These are phyloP conservation scores for Umbelopsis vinacea DNA, from an alignment of 192 early-diverging fungal species.

Conservation along the genomic window DNA sequence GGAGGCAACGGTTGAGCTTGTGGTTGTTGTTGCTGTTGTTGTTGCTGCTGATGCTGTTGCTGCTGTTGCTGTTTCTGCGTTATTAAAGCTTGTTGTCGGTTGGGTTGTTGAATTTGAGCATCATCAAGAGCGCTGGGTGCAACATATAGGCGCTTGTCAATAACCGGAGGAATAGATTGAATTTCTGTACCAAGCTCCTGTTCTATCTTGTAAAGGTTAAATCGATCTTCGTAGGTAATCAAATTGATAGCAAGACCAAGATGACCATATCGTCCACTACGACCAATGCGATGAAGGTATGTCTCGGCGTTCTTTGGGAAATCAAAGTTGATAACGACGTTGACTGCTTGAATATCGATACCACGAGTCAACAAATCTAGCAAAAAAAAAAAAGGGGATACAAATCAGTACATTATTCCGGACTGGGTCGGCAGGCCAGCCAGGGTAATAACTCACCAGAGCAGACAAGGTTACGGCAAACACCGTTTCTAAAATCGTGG, in stretches of 20 bases:
- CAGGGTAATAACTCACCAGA: slow-evolving; percentile 61
- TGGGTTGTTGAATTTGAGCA: slow-evolving; percentile 59
- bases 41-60: slow-evolving; percentile 48
- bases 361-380: slow-evolving; percentile 95
- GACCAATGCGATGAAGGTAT: slow-evolving; percentile 98
- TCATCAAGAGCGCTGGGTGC: slow-evolving; percentile 77
- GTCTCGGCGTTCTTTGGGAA: slow-evolving; percentile 99
- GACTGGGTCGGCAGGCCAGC: not conserved
- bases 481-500: slow-evolving; percentile 98
- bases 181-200: slow-evolving; percentile 99
- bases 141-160: slow-evolving; percentile 92
- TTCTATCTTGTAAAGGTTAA: slow-evolving; percentile 98
- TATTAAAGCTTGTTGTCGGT: slow-evolving; percentile 37
- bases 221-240: slow-evolving; percentile 97
- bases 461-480: slow-evolving; percentile 96
- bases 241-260: slow-evolving; percentile 97
- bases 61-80: slow-evolving; percentile 41
- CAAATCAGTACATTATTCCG: slow-evolving; percentile 15
- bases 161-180: slow-evolving; percentile 95
- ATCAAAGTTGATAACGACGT: slow-evolving; percentile 99
- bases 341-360: slow-evolving; percentile 99
- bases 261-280: slow-evolving; percentile 96
- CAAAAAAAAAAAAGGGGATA: slow-evolving; percentile 10
- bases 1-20: slow-evolving; percentile 48
- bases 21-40: slow-evolving; percentile 41